Evolutionary conservation across 2,329 filamentous ascomycete species (phyloP).

Genomic region (Ascosphaera aggregata): DNA sequence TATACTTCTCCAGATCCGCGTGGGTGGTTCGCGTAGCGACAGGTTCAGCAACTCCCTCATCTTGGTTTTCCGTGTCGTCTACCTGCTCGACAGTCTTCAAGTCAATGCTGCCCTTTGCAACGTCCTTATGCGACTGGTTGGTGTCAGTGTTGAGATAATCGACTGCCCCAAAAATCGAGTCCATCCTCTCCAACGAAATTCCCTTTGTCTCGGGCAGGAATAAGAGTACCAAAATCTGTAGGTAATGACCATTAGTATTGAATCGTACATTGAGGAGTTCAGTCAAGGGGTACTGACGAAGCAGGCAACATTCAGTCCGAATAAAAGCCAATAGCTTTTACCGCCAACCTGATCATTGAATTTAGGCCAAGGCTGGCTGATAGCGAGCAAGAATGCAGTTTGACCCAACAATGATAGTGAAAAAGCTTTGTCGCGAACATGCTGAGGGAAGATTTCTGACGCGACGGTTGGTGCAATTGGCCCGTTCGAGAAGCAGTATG

Average conservation of each 20-base stretch:
- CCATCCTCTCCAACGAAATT: conserved; percentile 15
- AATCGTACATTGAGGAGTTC: neutral
- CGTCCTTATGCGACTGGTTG: neutral
- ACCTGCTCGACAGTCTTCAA: neutral
- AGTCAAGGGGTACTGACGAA: conserved; percentile 1
- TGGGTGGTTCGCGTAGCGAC: neutral
- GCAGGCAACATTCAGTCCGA: conserved; percentile 13
- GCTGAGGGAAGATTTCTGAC: conserved; percentile 19
- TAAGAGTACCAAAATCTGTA: conserved; percentile 12
- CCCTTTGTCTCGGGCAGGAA: conserved; percentile 16
- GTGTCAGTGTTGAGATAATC: conserved; percentile 8
- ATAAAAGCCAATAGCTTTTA: conserved; percentile 19
- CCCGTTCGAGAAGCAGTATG: conserved; percentile 20
- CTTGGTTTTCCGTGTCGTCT: neutral
- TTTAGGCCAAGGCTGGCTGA: conserved; percentile 19
- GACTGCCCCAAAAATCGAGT: conserved; percentile 14
- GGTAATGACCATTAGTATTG: neutral
- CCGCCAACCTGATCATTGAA: conserved; percentile 17
- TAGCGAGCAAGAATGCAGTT: conserved; percentile 15
- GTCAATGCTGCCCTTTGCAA: neutral
- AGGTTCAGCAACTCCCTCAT: neutral
- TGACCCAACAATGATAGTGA: conserved; percentile 15
- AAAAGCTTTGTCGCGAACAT: conserved; percentile 20
- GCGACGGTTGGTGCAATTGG: conserved; percentile 17
- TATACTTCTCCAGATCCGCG: neutral